phyloP scores from a whole-genome alignment of 2,329 filamentous ascomycete genomes.

The Penicillium sp. region DNA sequence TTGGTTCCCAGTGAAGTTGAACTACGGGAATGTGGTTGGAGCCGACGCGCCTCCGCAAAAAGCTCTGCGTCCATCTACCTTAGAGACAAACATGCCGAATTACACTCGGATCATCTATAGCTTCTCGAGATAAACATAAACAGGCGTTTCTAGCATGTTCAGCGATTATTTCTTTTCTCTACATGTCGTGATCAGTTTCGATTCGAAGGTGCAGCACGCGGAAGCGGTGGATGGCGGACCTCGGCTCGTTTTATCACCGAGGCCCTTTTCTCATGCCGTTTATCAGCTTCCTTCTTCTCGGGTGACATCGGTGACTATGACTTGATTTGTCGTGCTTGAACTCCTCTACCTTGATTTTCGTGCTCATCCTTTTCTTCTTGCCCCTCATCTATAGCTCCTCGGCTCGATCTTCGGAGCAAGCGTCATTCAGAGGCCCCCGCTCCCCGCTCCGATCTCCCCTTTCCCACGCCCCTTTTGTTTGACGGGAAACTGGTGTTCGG shows the following conservation, averaged over 20 bases:
- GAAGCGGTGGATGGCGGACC: slow-evolving; percentile 30
- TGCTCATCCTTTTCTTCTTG: not conserved
- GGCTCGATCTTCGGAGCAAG: slow-evolving; percentile 12
- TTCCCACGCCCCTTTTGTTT: slow-evolving; percentile 7
- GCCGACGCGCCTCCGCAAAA: slow-evolving; percentile 13
- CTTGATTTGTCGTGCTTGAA: slow-evolving; percentile 5
- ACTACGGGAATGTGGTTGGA: slow-evolving; percentile 9
- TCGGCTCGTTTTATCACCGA: slow-evolving; percentile 35
- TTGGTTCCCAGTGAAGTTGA: slow-evolving; percentile 2
- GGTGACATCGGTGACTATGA: slow-evolving; percentile 21
- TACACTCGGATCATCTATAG: not conserved
- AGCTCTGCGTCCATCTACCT: not conserved
- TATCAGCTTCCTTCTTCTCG: slow-evolving; percentile 18
- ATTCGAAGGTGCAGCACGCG: slow-evolving; percentile 4
- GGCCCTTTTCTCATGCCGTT: slow-evolving; percentile 21
- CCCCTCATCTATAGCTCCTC: slow-evolving; percentile 1
- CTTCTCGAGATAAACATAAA: not conserved
- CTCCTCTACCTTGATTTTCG: not conserved
- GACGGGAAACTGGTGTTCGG: slow-evolving; percentile 3
- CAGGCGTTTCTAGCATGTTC: not conserved
- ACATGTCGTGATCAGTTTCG: not conserved
- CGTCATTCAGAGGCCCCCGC: slow-evolving; percentile 13
- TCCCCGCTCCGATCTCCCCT: slow-evolving; percentile 19
- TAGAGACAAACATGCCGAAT: not conserved
- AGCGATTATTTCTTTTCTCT: not conserved